These are phyloP conservation scores for Crithidia mellificae DNA, from an alignment of 208 protist genomes.

Conservation along the genomic window DNA sequence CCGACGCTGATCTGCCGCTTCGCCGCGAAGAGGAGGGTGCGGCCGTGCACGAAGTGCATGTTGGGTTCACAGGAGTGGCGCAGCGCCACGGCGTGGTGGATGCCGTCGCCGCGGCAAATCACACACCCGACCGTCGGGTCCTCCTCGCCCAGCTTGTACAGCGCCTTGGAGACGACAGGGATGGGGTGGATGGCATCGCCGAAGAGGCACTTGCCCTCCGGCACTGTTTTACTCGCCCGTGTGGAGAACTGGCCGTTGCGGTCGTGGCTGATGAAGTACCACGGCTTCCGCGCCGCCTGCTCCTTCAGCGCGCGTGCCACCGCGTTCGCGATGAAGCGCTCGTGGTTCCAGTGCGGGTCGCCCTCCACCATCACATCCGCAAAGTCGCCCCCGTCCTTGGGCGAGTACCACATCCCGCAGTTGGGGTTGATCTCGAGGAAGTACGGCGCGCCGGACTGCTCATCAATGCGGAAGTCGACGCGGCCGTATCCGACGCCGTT, in stretches of 20 bases:
- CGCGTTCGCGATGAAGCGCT: constrained; percentile 73
- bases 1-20: constrained; percentile 81
- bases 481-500: constrained; percentile 87
- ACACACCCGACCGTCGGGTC: constrained; percentile 78
- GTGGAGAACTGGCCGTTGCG: constrained; percentile 77
- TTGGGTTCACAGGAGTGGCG: constrained; percentile 92
- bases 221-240: constrained; percentile 71
- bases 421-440: constrained; percentile 93
- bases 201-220: constrained; percentile 71
- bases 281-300: constrained; percentile 70
- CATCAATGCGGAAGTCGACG: constrained; percentile 87
- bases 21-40: constrained; percentile 74
- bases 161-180: constrained; percentile 72
- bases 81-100: constrained; percentile 74
- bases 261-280: constrained; percentile 88
- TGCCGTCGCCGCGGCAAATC: constrained; percentile 66
- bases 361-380: constrained; percentile 82
- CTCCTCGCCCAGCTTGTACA: constrained; percentile 77
- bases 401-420: constrained; percentile 89
- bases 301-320: constrained; percentile 60
- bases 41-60: constrained; percentile 81
- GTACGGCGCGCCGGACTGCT: constrained; percentile 60
- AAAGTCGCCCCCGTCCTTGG: constrained; percentile 84
- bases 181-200: constrained; percentile 69
- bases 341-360: constrained; percentile 81